phyloP scores from a whole-genome alignment of 805 yeast genomes.

The Yarrowia alimentaria region DNA sequence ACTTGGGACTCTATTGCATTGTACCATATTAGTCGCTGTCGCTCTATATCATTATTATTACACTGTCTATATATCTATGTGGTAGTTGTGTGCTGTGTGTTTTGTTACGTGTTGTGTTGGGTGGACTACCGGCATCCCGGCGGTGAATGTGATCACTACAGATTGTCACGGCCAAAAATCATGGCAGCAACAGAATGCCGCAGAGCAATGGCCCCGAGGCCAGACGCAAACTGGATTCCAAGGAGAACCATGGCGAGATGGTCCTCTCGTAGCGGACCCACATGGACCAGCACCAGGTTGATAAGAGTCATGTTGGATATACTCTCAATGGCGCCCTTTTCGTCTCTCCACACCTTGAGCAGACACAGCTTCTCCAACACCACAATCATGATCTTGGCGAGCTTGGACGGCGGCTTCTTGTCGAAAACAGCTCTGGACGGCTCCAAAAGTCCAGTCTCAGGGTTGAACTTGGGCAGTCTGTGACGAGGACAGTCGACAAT shows the following conservation, averaged over 20 bases:
- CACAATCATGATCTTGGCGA: constrained; percentile 41
- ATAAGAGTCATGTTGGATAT: constrained; percentile 86
- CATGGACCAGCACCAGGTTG: constrained; percentile 76
- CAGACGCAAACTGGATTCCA: constrained; percentile 60
- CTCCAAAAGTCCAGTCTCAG: constrained; percentile 65
- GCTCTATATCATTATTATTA: background rate
- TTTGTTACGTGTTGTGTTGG: no score
- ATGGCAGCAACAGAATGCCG: constrained; percentile 86
- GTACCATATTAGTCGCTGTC: no score
- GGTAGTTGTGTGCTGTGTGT: no score
- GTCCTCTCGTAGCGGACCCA: constrained; percentile 90
- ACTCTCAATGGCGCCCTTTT: constrained; percentile 40
- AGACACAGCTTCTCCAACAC: constrained; percentile 52
- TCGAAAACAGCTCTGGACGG: constrained; percentile 52
- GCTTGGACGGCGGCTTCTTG: constrained; percentile 34
- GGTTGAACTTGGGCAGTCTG: constrained; percentile 77
- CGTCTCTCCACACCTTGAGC: constrained; percentile 45
- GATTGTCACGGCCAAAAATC: constrained; percentile 85
- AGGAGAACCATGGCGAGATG: constrained; percentile 60
- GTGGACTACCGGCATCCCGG: no score
- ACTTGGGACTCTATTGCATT: no score
- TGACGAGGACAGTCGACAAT: constrained; percentile 94
- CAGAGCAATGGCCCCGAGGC: constrained; percentile 60
- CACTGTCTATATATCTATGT: constrained; percentile 4
- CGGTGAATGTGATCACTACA: constrained; percentile 40